These are phyloP conservation scores for Kurtzmaniella fragi DNA, from an alignment of 805 yeast genomes.

Conservation along the genomic window DNA sequence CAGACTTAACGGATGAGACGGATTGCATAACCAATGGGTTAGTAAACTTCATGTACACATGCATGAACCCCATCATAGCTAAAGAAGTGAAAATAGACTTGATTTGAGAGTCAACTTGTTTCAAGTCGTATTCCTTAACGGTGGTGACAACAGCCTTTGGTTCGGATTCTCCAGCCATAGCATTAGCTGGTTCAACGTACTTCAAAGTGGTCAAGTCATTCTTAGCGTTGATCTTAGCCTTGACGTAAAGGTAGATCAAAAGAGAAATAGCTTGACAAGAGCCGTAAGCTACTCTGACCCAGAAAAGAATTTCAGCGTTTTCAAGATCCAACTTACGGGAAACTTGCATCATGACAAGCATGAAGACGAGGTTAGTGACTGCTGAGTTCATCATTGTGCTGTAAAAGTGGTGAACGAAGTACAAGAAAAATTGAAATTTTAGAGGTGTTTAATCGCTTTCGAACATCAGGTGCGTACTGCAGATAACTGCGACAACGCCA, in stretches of 20 bases:
- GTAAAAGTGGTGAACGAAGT: not conserved
- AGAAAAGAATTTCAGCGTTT: constrained; percentile 66
- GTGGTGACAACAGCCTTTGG: constrained; percentile 81
- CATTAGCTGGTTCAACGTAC: constrained; percentile 79
- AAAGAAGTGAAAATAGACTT: constrained; percentile 82
- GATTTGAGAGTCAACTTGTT: constrained; percentile 74
- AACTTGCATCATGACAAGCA: constrained; percentile 96
- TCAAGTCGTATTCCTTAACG: constrained; percentile 88
- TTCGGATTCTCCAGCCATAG: constrained; percentile 72
- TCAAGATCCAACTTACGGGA: constrained; percentile 86
- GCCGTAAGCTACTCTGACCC: constrained; percentile 69
- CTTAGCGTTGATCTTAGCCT: constrained; percentile 57
- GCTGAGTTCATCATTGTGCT: constrained; percentile 74
- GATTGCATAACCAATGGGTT: constrained; percentile 96
- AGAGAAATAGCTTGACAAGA: constrained; percentile 63
- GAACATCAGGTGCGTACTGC: too few species aligned
- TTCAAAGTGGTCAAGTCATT: constrained; percentile 91
- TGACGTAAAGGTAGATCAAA: constrained; percentile 61
- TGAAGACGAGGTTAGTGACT: constrained; percentile 75
- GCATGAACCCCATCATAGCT: constrained; percentile 99
- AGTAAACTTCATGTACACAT: constrained; percentile 93
- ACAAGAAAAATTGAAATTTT: not conserved
- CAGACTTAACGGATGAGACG: constrained; percentile 83
- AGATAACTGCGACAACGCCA: too few species aligned
- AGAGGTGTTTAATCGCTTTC: not conserved